Base-by-base conservation (phyloP, 2,329 filamentous ascomycete genomes). In the Fusarium brachygibbosum region DNA sequence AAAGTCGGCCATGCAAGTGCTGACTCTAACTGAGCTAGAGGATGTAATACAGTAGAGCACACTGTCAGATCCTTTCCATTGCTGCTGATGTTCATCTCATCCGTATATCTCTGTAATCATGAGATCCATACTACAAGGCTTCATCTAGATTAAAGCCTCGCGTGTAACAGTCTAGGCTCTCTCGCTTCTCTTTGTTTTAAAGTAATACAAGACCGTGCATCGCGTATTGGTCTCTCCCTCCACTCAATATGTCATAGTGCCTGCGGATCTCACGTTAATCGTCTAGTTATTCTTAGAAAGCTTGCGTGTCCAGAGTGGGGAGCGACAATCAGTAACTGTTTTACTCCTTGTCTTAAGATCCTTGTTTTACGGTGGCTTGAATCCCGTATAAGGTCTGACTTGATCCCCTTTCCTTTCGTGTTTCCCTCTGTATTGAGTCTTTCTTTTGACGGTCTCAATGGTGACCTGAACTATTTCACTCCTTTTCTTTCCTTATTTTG, bases 271-370 rank as follows among this genome's bases (percentile, higher is more conserved):
- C 42, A 50, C 48, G 49, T 49, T 38, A 53, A 44, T 55, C 23
- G 60, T 41, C 9, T 51, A 40, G 48, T 62, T 69, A 70, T 70
- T 70, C 63, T 70, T 70, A 70, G 67, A 64, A 52, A 29, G 46
- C 44, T 57, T 54, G 66, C 58, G 66, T 63, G 48, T 68, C 46
- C 46, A 21, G 44, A 57, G 62, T 42, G 56, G 67, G 40, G 58
- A 58, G 38, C 41, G 31, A 38, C 37, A 51, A 37, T 62, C 61
- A 66, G 46, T n/a, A 52, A 53, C 31, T 48, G 66, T 57, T 54
- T 69, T 34, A 49, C 34, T 58, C 53, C 38, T 37, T 59, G 63
- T 68, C 64, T 64, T 50, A 37, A 14, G 40, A 67, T 40, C 66
- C 66, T 52, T 61, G 63, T 25, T 25, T 37, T 42, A 34, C 21